phyloP scores from a whole-genome alignment of 2,329 filamentous ascomycete genomes.

The Ophiostoma sp. region DNA sequence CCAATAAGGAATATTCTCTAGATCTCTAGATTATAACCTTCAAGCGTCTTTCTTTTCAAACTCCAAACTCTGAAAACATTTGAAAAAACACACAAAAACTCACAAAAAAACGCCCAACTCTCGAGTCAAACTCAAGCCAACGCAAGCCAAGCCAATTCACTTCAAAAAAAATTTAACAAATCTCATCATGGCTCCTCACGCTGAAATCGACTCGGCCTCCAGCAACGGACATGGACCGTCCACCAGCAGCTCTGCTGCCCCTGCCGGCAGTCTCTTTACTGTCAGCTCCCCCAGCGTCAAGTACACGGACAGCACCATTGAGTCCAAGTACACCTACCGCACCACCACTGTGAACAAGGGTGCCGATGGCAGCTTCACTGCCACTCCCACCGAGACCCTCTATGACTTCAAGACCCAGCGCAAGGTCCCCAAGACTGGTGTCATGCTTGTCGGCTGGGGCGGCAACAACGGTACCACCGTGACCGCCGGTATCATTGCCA shows the following conservation, averaged over 20 bases:
- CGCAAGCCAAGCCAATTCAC: not conserved
- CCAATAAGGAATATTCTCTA: conserved; percentile 41
- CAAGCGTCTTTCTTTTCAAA: conserved; percentile 9
- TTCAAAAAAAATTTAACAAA: conserved; percentile 14
- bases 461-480: conserved; percentile 98
- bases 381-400: conserved; percentile 76
- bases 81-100: too few relatives aligned
- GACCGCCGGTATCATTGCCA: conserved; percentile 94
- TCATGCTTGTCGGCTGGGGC: conserved; percentile 97
- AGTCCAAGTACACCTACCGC: conserved; percentile 92
- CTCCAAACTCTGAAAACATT: too few relatives aligned
- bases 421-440: conserved; percentile 83
- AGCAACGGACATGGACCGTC: conserved; percentile 50
- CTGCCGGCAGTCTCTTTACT: conserved; percentile 58
- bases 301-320: conserved; percentile 84
- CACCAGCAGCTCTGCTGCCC: conserved; percentile 34
- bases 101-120: not conserved
- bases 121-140: not conserved
- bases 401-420: conserved; percentile 99
- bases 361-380: conserved; percentile 68
- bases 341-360: conserved; percentile 75
- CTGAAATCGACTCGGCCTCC: conserved; percentile 54
- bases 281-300: conserved; percentile 89
- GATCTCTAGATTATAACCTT: conserved; percentile 13
- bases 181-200: conserved; percentile 75